Conservation (phyloP, 495 filamentous ascomycete species). For the Chaetomium fimeti region DNA sequence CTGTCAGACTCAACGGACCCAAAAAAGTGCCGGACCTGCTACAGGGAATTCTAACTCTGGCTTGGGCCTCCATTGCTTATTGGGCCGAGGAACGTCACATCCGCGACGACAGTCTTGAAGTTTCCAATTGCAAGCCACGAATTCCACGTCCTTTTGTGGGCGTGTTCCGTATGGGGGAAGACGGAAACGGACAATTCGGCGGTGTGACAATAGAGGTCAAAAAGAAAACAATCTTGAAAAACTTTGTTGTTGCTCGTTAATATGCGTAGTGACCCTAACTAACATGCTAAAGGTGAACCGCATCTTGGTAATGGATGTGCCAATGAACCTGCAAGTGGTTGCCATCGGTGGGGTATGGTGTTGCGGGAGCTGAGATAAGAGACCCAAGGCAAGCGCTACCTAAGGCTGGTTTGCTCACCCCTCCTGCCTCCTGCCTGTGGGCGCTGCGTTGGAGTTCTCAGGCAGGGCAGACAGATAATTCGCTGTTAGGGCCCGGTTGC, state of each 20-base stretch:
- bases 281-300: not conserved
- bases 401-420: no score
- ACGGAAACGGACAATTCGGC: not conserved
- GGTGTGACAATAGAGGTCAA: not conserved
- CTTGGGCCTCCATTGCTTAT: constrained; percentile 32
- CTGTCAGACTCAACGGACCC: constrained; percentile 32
- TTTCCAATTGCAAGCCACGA: no score
- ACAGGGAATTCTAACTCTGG: constrained; percentile 19
- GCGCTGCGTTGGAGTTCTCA: no score
- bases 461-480: no score
- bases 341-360: not conserved
- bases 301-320: not conserved
- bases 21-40: not conserved
- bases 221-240: not conserved
- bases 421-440: no score
- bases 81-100: not conserved
- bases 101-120: not conserved
- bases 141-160: no score
- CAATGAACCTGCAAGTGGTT: not conserved
- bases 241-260: not conserved
- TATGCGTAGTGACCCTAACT: not conserved
- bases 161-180: not conserved
- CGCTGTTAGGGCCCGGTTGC: no score
- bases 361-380: not conserved
- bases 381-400: not conserved